Base-by-base conservation (phyloP, 1,139 yeast genomes). In the Hemisphaericaspora xylofermentans region DNA sequence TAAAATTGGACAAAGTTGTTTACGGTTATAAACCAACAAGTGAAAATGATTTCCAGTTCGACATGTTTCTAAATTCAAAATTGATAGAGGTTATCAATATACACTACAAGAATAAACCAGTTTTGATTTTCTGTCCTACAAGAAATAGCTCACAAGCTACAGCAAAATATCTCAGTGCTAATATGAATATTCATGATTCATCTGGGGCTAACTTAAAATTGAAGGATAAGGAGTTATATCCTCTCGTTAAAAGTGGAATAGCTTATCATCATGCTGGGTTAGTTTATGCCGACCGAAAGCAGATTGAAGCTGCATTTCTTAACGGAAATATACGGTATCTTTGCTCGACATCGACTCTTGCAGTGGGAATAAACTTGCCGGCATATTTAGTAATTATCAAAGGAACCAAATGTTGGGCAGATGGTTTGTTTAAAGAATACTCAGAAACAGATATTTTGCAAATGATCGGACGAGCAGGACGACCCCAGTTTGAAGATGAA, bases 261-360 rank as follows among this genome's bases (percentile, higher is more conserved):
- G 80, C 76, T 0, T 77, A 63, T 44, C 84, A 80, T 48, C 82
- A 80, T 57, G 85, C 85, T 1, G 85, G 85, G 0, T 57, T 80
- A 33, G 57, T 71, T 2, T 47, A 57, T 35, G 58, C 55, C 2
- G 84, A 80, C 49, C 58, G 84, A 35, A 52, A 48, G 13, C 48
- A 57, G 3, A 66, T 78, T 14, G 84, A 80, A 48, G 54, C 56
- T 15, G 57, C 61, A 10, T 80, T 78, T 44, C 56, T 69, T 1
- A 56, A 53, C 13, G 81, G 81, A 0, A 52, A 56, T 2, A 54
- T 76, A 12, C 63, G 59, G 40, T 58, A 75, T 4, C 50, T 80
- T 24, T 78, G 83, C 39, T 76, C 78, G 1, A 80, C 85, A 1
- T 76, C 84, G 0, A 80, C 84, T 0, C 58, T 80, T 44, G 82